Evolutionary conservation across 192 early-diverging fungal species (phyloP).

Genomic region (Spizellomyces punctatus): DNA sequence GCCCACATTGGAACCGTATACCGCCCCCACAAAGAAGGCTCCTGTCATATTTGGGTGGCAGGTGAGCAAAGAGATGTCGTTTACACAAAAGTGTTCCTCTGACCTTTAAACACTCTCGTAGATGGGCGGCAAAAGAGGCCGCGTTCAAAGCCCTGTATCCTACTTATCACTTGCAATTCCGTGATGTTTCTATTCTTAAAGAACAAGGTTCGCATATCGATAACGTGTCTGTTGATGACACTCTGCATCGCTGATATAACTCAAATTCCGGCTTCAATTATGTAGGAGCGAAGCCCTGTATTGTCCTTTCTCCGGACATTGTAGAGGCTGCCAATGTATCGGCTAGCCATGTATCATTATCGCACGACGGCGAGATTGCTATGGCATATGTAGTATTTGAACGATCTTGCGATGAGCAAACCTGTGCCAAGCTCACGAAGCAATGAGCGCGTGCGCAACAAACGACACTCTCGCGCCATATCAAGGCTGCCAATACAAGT

Average conservation of each 20-base stretch:
- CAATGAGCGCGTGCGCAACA: no score
- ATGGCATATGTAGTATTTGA: conserved; percentile 72
- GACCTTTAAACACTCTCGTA: conserved; percentile 35
- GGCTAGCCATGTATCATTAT: conserved; percentile 60
- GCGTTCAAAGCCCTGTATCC: conserved; percentile 74
- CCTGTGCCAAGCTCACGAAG: no score
- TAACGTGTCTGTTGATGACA: no score
- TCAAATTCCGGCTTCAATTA: neutral
- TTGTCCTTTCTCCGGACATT: conserved; percentile 15
- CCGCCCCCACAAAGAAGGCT: conserved; percentile 2
- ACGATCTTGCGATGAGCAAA: neutral
- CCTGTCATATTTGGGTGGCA: conserved; percentile 13
- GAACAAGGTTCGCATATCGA: conserved; percentile 40
- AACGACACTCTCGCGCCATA: no score
- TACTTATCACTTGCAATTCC: conserved; percentile 56
- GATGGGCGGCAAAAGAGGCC: conserved; percentile 76
- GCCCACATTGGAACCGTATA: neutral
- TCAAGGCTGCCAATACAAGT: no score
- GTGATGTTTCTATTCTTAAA: conserved; percentile 64
- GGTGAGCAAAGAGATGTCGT: neutral
- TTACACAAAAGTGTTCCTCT: neutral
- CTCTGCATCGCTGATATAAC: neutral
- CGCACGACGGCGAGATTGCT: conserved; percentile 81
- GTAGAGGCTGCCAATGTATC: neutral
- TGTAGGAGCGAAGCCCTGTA: conserved; percentile 22